Base-by-base conservation (phyloP, 176 grass and related monocot species). In the Aechmea fasciata region DNA sequence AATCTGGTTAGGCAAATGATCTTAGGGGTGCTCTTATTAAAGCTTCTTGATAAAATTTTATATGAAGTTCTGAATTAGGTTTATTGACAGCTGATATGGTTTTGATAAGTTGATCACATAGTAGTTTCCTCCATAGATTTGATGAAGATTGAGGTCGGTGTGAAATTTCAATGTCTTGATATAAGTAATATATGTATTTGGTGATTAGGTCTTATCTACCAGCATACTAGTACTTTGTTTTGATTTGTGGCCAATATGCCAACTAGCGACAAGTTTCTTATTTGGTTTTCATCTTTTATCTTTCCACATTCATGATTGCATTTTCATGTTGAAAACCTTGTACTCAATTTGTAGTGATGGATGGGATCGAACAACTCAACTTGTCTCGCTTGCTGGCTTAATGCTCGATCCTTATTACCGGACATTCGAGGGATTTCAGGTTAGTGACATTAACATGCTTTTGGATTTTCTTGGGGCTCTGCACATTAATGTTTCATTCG, bases 341-440 rank as follows among this genome's bases (percentile, higher is more conserved):
- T 59, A 11, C 26, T 68, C 65, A 41, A 76, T 75, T 29, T 87
- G 77, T 63, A 97, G 94, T 83, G 94, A 97, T 77, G 94, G 94
- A 75, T 97, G 94, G 94, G 94, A 97, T 73, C 84, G 94, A 57
- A 97, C 94, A 78, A 87, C 94, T 66, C 94, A 97, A 69, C 74
- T 97, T 73, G 87, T 92, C 65, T 79, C 94, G 64, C 94, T 97
- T 79, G 77, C 89, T 73, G 81, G 89, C 73, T 78, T 97, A 73
- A 79, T 97, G 49, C 89, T 97, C 70, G 94, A 97, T 73, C 94
- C 94, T 48, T 87, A 87, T 79, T 97, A 97, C 76, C 82, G 94
- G 62, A 97, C 94, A n/a, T 87, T 97, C 81, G 74, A 85, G 62
- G 94, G 94, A 62, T 97, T 97, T 69, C 89, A 97, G 94, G 94